Percentiles rank a stretch among this genome's conserved stretches.
Conservation (phyloP, 2,329 filamentous ascomycete genomes). For the Neopestalotiopsis clavispora region DNA sequence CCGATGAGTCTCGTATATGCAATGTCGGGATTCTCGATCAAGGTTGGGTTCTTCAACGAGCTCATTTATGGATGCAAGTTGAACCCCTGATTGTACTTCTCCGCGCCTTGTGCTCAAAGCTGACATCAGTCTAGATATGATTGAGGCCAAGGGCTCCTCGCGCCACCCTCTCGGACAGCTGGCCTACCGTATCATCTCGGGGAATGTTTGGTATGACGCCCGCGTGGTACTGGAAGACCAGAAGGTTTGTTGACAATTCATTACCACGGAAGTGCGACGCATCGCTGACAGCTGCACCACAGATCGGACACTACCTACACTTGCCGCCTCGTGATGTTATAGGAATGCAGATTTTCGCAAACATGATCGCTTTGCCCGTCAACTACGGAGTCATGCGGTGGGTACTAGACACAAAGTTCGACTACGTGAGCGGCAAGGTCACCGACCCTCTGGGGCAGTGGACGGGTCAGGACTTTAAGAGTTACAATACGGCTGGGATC, state of each 20-base stretch:
- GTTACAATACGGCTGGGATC: conserved; percentile 58
- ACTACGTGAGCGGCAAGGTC: conserved; percentile 56
- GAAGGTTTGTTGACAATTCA: conserved; percentile 33
- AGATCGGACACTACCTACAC: conserved; percentile 70
- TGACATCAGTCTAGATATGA: conserved; percentile 6
- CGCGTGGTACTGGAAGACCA: conserved; percentile 62
- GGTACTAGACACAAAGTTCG: conserved; percentile 61
- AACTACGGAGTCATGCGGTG: conserved; percentile 66
- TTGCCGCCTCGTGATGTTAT: conserved; percentile 63
- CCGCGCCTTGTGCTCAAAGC: no score
- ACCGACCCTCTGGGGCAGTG: conserved; percentile 63
- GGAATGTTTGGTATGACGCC: conserved; percentile 65
- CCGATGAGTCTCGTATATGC: conserved; percentile 65
- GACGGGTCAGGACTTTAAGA: conserved; percentile 60
- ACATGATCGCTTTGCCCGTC: conserved; percentile 62
- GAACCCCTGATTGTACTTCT: no score
- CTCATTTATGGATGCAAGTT: conserved; percentile 53
- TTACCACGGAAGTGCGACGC: no score
- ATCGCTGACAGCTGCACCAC: neutral
- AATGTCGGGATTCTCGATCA: conserved; percentile 43
- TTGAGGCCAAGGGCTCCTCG: conserved; percentile 8
- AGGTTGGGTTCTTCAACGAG: conserved; percentile 62
- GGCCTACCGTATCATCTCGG: conserved; percentile 60
- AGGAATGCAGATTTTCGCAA: conserved; percentile 65
- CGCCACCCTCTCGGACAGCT: conserved; percentile 12